Evolutionary conservation across 169 alveolate genomes (phyloP), one percentile per base, ranked within the genome.

Genomic region (Eimeria tenella): DNA sequence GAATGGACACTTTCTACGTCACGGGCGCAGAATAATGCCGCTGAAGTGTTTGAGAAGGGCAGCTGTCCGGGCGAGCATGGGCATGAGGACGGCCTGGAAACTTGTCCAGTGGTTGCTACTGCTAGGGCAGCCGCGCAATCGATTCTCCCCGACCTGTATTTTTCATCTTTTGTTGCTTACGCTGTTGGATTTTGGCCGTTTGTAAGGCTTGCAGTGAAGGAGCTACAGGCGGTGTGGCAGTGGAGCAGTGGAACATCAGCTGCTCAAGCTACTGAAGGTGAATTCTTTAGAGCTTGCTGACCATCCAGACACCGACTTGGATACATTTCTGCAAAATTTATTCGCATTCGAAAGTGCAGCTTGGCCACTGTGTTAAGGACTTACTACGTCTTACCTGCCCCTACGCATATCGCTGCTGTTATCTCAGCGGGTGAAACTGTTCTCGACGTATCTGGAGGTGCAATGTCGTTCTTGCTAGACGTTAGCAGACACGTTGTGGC

Each of bases 111-210:
- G 42, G 63, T 83, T 58, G 56, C 90, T 11, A 75, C 62, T 52
- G 75, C 90, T 53, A 83, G 62, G 50, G 77, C 73, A 56, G 90
- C 90, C 60, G 90, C 77, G 7, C 55, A 31, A 31, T 83, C 42
- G 5, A 74, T 83, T 42, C 62, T 55, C 31, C 75, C 90, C 50
- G 25, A 19, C 79, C 77, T 83, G 2, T 83, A 75, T 50, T 83
- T 31, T 42, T 56, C 90, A 19, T 56, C 90, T 13, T 55, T 83
- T 31, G 15, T 60, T 83, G 90, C 77, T n/a, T 83, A 83, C 90
- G 77, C 75, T 25, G 90, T 83, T 19, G 75, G 90, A 4, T 60
- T 83, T 56, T 83, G 90, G 90, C 90, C 90, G 6, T 83, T 83
- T 42, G 90, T 83, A 75, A 83, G 79, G 79, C 23, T 21, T 4